Conservation (phyloP, 768 basidiomycete species). For the Brasilioporus rufonigricans region DNA sequence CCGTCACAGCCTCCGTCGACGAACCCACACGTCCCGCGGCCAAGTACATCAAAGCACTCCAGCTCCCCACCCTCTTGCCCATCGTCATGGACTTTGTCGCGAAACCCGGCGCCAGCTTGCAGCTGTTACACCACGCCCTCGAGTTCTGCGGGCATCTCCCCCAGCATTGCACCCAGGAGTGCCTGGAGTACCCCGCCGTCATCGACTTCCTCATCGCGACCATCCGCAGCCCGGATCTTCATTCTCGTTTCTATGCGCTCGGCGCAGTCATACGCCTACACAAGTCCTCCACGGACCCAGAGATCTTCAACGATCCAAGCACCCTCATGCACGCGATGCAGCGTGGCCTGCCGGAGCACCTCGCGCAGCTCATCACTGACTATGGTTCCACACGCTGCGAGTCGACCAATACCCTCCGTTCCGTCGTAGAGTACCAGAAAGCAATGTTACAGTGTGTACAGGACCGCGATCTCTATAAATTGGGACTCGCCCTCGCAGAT, state of each 20-base stretch:
- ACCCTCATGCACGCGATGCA: conserved; percentile 42
- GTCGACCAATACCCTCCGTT: conserved; percentile 40
- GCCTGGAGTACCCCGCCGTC: conserved; percentile 42
- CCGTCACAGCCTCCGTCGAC: conserved; percentile 43
- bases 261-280: conserved; percentile 55
- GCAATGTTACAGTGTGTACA: conserved; percentile 52
- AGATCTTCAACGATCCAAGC: conserved; percentile 49
- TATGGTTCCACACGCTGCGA: conserved; percentile 53
- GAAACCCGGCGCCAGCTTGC: conserved; percentile 40
- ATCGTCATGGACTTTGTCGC: conserved; percentile 41
- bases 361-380: conserved; percentile 44
- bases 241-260: conserved; percentile 49
- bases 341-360: conserved; percentile 43
- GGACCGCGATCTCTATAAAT: conserved; percentile 47
- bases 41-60: conserved; percentile 38
- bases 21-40: conserved; percentile 38
- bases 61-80: conserved; percentile 44
- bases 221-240: conserved; percentile 54
- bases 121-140: conserved; percentile 51
- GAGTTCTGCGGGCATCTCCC: conserved; percentile 45
- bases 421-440: conserved; percentile 43
- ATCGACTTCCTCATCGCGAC: conserved; percentile 54
- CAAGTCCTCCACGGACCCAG: conserved; percentile 39
- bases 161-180: conserved; percentile 43
- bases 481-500: conserved; percentile 48